Base-by-base conservation (phyloP, 192 early-diverging fungal species). In the Umbelopsis ramanniana region DNA sequence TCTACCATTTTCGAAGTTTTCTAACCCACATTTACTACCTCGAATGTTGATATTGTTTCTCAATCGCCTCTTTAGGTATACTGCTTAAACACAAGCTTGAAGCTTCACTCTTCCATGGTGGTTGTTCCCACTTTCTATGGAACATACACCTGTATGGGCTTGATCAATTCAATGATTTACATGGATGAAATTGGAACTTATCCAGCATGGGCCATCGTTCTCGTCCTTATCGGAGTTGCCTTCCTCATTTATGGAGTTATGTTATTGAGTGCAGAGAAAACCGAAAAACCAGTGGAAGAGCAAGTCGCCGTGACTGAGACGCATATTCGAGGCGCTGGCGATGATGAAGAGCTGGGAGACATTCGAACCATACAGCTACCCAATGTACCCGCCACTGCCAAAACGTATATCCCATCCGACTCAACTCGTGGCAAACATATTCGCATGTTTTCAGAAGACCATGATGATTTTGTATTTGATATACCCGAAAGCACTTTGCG, bases 41-140 rank as follows among this genome's bases (percentile, higher is more conserved):
- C 24, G 19, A 21, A 21, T 19, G 1, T 23, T 52, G 0, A 29
- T 29, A 6, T 26, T 22, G 12, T 24, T 6, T 10, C 5, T 35
- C 37, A 52, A 48, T 19, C 40, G 23, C 19, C 19, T 60, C 48
- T 72, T 66, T 77, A 87, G 86, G 82, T 88, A 33, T 88, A 86
- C 55, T 89, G 87, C 60, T 52, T 89, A 43, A 89, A 89, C 70
- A 82, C 82, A 14, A 85, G 82, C 24, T 68, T 89, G 6, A 89
- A 86, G 63, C 46, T 86, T 9, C 85, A 89, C 63, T 80, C 81
- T 57, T 86, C 87, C 11, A 85, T 89, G 0, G 76, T 89, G 22
- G 87, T 89, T 4, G 87, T 89, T 0, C 87, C 87, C 22, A 81
- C 84, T 2, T 89, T 89, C 66, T 89, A 85, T 53, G 87, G 87